Evolutionary conservation across 2,329 filamentous ascomycete species (phyloP), one percentile per base, ranked within the genome.

Genomic region (Sporothrix schenckii): DNA sequence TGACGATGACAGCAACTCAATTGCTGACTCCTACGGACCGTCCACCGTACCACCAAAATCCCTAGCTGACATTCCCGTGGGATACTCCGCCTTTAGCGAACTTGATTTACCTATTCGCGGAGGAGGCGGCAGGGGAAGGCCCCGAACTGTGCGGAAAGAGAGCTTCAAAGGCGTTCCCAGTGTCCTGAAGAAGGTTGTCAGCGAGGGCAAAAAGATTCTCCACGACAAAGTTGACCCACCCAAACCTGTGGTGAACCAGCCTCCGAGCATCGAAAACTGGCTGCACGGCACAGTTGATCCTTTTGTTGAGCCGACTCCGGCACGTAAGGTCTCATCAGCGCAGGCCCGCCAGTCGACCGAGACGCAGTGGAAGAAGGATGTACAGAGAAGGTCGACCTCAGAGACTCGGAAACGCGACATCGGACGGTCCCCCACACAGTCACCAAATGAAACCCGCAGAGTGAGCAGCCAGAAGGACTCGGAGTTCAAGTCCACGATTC

Each of bases 51-150:
- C 83, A 4, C 82, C 81, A 47, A 87, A 87, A 73, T 85, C 86
- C 2, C 76, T 89, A 47, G 86, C 86, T 19, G 87, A 89, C 50
- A 86, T 90, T 65, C 87, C 88, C 0, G 85, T 89, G 76, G 88
- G 88, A 6, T 86, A 86, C 73, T 90, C 88, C 21, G 88, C 88
- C n/a, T 90, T 90, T 74, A 90, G 87, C 73, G 87, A 87, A 74
- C 80, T 90, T 7, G 87, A 89, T 68, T 77, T 90, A 1, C 83
- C 87, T 0, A 75, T 84, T 0, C 81, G 82, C 24, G 82, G 82
- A 6, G 80, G 85, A 68, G 79, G 82, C n/a, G 78, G 79, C 39
- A 83, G 70, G 77, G 77, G 50, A 80, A 82, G 76, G 78, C 78
- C 80, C 41, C 86, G 86, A 74, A 79, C 83, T 9, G 85, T 86